Evolutionary conservation across 805 yeast species (phyloP).

Genomic region (Lachancea mirantina): DNA sequence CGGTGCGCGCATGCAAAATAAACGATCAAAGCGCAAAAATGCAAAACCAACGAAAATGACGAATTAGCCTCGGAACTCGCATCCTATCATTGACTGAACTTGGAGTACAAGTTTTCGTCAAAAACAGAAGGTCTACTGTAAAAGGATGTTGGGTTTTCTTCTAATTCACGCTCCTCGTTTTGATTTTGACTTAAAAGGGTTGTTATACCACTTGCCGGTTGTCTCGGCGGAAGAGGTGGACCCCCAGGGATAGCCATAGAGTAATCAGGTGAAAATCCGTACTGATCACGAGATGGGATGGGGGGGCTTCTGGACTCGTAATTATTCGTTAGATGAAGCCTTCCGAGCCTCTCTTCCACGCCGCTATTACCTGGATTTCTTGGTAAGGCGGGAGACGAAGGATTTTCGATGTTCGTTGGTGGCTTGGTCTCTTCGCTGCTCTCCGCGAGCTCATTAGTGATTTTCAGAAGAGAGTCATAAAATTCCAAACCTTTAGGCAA

Average conservation of each 20-base stretch:
- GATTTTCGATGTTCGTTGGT: too few species aligned
- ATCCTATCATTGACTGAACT: constrained; percentile 11
- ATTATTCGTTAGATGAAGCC: too few species aligned
- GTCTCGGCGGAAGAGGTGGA: constrained; percentile 22
- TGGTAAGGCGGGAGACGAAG: neutral
- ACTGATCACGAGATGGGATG: constrained; percentile 13
- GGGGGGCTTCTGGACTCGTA: constrained; percentile 8
- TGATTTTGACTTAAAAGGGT: constrained; percentile 10
- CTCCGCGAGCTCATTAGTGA: constrained; percentile 24
- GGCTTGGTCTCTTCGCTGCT: too few species aligned
- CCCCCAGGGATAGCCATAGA: neutral
- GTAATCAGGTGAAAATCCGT: neutral
- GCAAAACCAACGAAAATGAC: neutral
- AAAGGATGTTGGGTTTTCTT: constrained; percentile 34
- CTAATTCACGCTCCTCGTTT: constrained; percentile 19
- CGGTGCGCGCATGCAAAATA: too few species aligned
- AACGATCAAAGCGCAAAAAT: neutral
- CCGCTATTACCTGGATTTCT: too few species aligned
- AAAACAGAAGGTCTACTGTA: constrained; percentile 46
- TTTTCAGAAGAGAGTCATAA: constrained; percentile 42
- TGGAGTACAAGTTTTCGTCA: constrained; percentile 41
- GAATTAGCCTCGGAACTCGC: neutral
- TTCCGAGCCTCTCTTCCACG: constrained; percentile 2
- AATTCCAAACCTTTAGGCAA: constrained; percentile 53
- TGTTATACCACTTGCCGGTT: constrained; percentile 9